A percentile compares a stretch with the other conserved stretches of the same genome.
Evolutionary conservation across 805 yeast species (phyloP).

Genomic region (Ogataea dorogensis): DNA sequence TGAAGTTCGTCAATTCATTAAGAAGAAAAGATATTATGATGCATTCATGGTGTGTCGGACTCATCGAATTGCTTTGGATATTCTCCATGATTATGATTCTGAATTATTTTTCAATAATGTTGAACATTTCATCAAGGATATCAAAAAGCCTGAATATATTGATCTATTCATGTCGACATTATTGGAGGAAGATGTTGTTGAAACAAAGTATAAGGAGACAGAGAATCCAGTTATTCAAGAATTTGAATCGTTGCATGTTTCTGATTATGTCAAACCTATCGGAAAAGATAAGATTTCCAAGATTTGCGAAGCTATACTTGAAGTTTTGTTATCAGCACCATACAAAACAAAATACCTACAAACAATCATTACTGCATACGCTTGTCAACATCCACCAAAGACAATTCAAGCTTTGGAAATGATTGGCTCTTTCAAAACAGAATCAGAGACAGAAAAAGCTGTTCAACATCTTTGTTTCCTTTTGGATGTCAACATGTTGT

Average conservation of each 20-base stretch:
- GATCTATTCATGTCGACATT: constrained; percentile 86
- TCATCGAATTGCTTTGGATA: constrained; percentile 88
- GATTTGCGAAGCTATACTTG: constrained; percentile 70
- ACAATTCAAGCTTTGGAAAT: constrained; percentile 68
- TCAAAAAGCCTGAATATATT: constrained; percentile 69
- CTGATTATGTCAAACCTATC: constrained; percentile 13
- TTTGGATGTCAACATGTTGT: constrained; percentile 82
- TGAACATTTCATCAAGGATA: constrained; percentile 65
- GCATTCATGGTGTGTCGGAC: constrained; percentile 86
- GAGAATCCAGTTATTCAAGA: background rate
- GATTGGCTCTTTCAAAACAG: constrained; percentile 51
- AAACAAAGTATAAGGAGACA: constrained; percentile 82
- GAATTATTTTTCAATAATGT: constrained; percentile 60
- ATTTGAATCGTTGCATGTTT: background rate
- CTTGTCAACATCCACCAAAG: constrained; percentile 88
- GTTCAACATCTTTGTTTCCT: constrained; percentile 86
- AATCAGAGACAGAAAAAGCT: constrained; percentile 52
- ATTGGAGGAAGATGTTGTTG: constrained; percentile 79
- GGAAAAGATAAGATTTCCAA: constrained; percentile 57
- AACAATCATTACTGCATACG: constrained; percentile 84
- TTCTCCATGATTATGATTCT: constrained; percentile 85
- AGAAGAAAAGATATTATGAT: constrained; percentile 51
- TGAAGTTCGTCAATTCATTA: constrained; percentile 72
- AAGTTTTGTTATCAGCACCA: constrained; percentile 50
- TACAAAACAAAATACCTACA: constrained; percentile 63